phyloP scores from a whole-genome alignment of 2,329 filamentous ascomycete genomes.

The Exutisphaerella laricina region DNA sequence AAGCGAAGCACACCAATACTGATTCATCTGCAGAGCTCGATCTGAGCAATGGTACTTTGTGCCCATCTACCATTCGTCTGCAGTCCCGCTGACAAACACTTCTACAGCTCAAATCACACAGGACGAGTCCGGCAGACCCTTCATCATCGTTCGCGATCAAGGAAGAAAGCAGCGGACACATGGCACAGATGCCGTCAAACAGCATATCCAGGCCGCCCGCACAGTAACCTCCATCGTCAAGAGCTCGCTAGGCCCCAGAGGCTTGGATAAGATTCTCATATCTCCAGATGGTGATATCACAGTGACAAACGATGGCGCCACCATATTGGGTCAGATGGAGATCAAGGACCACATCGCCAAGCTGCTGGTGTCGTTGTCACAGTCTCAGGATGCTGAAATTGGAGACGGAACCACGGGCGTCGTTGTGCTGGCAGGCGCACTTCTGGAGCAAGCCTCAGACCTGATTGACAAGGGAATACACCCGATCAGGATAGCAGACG shows the following conservation, averaged over 20 bases:
- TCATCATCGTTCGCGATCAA: slow-evolving; percentile 97
- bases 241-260: slow-evolving; percentile 89
- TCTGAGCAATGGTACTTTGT: slow-evolving; percentile 67
- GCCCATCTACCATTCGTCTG: no score
- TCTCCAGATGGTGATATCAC: slow-evolving; percentile 98
- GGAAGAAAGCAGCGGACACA: slow-evolving; percentile 96
- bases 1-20: slow-evolving; percentile 17
- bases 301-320: slow-evolving; percentile 97
- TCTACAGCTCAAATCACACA: slow-evolving; percentile 70
- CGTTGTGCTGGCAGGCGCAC: slow-evolving; percentile 87
- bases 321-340: slow-evolving; percentile 95
- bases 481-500: slow-evolving; percentile 96
- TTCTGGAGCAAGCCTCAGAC: slow-evolving; percentile 93
- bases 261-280: slow-evolving; percentile 98
- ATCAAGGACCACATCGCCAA: slow-evolving; percentile 98
- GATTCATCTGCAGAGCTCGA: slow-evolving; percentile 60
- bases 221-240: slow-evolving; percentile 97
- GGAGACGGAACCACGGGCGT: slow-evolving; percentile 97
- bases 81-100: no score
- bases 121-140: slow-evolving; percentile 94
- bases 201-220: slow-evolving; percentile 92
- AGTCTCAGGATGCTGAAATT: slow-evolving; percentile 98
- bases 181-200: slow-evolving; percentile 95
- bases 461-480: slow-evolving; percentile 99
- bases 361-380: slow-evolving; percentile 91